Evolutionary conservation across 495 filamentous ascomycete genomes (phyloP).

Genomic region (Parathielavia hyrcaniae): DNA sequence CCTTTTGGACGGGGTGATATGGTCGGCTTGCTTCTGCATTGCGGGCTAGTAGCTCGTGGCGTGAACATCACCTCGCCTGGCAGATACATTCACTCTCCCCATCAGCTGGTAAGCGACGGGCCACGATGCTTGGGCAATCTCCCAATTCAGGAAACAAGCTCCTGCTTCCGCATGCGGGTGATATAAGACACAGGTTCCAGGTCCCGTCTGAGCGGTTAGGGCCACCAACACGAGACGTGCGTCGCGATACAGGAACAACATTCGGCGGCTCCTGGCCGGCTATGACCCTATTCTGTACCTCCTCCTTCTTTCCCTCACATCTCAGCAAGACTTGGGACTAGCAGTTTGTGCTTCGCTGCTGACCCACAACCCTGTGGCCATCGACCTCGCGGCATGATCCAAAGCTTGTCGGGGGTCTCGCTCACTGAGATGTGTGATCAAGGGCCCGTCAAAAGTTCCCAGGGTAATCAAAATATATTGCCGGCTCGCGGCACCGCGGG

Average conservation of each 20-base stretch:
- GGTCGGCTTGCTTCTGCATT: not conserved
- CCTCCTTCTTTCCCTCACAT: not conserved
- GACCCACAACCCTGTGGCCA: too few species aligned
- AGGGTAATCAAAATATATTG: slow-evolving; percentile 11
- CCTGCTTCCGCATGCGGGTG: slow-evolving; percentile 11
- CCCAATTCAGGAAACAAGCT: slow-evolving; percentile 15
- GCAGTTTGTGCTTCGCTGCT: too few species aligned
- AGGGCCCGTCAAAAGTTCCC: not conserved
- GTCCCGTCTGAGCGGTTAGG: slow-evolving; percentile 1
- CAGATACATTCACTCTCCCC: not conserved
- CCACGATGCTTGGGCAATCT: slow-evolving; percentile 1
- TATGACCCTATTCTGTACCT: too few species aligned
- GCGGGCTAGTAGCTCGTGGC: not conserved
- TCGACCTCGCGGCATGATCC: too few species aligned
- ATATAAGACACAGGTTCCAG: slow-evolving; percentile 2
- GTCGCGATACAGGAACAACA: not conserved
- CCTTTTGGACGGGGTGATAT: not conserved
- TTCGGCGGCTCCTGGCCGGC: not conserved
- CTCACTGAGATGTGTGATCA: not conserved
- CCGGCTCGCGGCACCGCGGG: slow-evolving; percentile 3
- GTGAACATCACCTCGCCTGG: not conserved
- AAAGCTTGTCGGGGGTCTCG: too few species aligned
- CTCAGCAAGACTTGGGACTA: too few species aligned
- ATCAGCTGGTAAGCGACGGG: slow-evolving; percentile 9
- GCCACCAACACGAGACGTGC: not conserved